Evolutionary conservation across 768 basidiomycete genomes (phyloP).

Genomic region (Boletus rufocinnamomeus): DNA sequence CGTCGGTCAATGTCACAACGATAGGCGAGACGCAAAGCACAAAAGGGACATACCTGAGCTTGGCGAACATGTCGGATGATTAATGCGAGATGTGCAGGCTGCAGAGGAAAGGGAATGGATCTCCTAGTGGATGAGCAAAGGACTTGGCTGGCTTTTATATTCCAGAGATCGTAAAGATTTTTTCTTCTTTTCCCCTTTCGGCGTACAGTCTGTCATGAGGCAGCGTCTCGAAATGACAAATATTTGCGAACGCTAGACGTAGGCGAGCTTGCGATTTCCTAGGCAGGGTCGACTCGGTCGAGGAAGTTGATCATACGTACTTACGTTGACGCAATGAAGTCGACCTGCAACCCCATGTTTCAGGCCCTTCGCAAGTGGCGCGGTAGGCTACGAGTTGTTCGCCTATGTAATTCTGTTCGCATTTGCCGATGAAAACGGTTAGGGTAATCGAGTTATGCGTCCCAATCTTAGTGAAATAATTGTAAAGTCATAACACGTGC

Average conservation of each 20-base stretch:
- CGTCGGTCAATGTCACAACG: not conserved
- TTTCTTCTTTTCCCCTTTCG: not conserved
- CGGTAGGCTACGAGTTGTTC: too few relatives aligned
- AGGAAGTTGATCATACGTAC: not conserved
- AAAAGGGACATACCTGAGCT: conserved; percentile 3
- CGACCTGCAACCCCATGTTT: not conserved
- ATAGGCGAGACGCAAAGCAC: not conserved
- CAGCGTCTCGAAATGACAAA: not conserved
- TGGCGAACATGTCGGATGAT: not conserved
- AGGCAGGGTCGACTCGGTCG: rapidly evolving
- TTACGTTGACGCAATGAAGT: not conserved
- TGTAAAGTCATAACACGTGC: too few relatives aligned
- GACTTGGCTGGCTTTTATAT: not conserved
- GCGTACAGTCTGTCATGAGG: too few relatives aligned
- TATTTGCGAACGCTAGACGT: not conserved
- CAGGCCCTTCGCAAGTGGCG: not conserved
- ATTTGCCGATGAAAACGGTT: too few relatives aligned
- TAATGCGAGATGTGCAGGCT: not conserved
- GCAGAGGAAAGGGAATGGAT: not conserved
- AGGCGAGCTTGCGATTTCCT: not conserved
- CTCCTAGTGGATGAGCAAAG: not conserved
- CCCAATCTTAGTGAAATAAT: too few relatives aligned
- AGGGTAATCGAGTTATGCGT: too few relatives aligned
- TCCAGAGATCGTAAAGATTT: too few relatives aligned
- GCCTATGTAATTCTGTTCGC: too few relatives aligned